Base-by-base conservation (phyloP, 139 green algal species). In the Micractinium conductrix region DNA sequence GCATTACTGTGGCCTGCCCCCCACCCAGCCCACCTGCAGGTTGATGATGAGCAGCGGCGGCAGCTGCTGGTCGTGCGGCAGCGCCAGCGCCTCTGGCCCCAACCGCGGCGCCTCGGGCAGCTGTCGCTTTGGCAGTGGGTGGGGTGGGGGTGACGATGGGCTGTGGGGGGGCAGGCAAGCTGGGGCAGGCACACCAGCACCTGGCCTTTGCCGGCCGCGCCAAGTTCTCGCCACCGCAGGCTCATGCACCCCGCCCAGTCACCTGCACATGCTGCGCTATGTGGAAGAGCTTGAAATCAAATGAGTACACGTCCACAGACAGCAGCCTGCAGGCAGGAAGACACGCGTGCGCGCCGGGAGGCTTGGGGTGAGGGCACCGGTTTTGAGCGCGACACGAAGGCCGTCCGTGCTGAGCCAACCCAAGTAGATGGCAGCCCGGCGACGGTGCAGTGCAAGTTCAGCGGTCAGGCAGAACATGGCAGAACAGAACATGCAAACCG, bases 31-130 rank as follows among this genome's bases (percentile, higher is more conserved):
- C n/a, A n/a, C n/a, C n/a, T n/a, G n/a, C 35, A 98, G 75, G 83
- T 96, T 97, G 91, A 98, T 83, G 69, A 98, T 87, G 1, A 98
- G 87, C 73, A 98, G 81, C 2, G 89, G 91, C 26, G 95, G 95
- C 44, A 97, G 87, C 9, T 76, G 68, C 44, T 91, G 80, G 6
- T 90, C 86, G 1, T 62, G 71, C 16, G 90, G 87, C 68, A 93
- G 80, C 28, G 70, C 71, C 30, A 70, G 10, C 6, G 73, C 67
- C 16, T 33, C 76, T 12, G 80, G 35, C 5, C 79, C 67, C 10
- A 92, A 40, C 45, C 35, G 17, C 67, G 93, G 90, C 55, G 84
- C 73, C 24, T 88, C 71, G n/a, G 92, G 93, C 80, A 98, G 70
- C 70, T 78, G 70, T n/a, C n/a, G n/a, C n/a, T n/a, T n/a, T n/a